Conservation (phyloP, 106 monocot genomes). For the Acanthochlamys bracteata region DNA sequence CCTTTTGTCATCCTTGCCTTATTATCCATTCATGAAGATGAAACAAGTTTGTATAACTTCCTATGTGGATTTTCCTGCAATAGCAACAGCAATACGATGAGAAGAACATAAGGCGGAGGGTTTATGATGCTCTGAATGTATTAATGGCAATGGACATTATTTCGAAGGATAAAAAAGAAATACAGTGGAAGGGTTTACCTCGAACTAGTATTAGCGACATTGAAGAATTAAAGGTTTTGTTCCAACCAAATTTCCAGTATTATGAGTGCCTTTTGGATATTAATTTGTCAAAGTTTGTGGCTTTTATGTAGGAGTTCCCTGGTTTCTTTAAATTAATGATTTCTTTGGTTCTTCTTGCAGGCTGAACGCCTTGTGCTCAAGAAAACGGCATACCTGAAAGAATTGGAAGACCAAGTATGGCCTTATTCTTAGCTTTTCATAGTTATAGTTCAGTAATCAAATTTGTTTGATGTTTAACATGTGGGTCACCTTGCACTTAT, state of each 20-base stretch:
- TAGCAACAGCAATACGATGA: constrained; percentile 92
- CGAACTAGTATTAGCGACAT: constrained; percentile 74
- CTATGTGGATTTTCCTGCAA: not conserved
- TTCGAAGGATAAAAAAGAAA: constrained; percentile 93
- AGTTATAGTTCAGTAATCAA: not conserved
- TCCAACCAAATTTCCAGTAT: not conserved
- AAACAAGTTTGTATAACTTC: not conserved
- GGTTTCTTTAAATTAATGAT: not conserved
- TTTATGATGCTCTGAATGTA: constrained; percentile 92
- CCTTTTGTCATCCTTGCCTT: too few relatives aligned
- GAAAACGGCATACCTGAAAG: constrained; percentile 72
- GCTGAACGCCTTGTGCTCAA: constrained; percentile 51
- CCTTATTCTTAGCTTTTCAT: not conserved
- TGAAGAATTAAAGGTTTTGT: constrained; percentile 78
- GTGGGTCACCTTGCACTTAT: not conserved
- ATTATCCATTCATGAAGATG: not conserved
- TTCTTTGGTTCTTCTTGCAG: constrained; percentile 21
- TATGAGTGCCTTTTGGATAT: not conserved
- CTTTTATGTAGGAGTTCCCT: not conserved
- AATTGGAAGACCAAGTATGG: constrained; percentile 83
- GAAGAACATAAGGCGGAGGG: constrained; percentile 89
- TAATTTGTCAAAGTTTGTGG: not conserved
- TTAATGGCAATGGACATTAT: constrained; percentile 98
- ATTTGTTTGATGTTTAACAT: not conserved
- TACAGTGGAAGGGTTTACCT: constrained; percentile 96